Evolutionary conservation across 176 grass and related monocot species (phyloP), one percentile per base, ranked within the genome.

Genomic region (Luzula sylvatica): DNA sequence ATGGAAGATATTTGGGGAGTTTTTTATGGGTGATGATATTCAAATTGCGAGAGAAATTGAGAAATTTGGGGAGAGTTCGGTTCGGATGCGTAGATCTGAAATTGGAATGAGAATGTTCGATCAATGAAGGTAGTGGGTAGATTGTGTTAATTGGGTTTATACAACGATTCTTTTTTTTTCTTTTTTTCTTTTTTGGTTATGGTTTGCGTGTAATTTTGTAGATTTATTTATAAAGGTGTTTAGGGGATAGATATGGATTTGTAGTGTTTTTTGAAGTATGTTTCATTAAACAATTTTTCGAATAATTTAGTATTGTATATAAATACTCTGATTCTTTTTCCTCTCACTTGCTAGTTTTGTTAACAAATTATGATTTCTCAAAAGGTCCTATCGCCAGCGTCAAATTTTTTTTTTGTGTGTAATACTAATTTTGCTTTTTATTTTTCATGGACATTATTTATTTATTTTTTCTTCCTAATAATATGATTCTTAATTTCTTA

Each of bases 1-100:
- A 45, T 42, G 53, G 23, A 94, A 94, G 60, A 72, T 68, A 46
- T 83, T 87, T 55, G 40, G 41, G 1, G 76, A 81, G 61, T 44
- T 78, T 55, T 69, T 87, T 41, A 65, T 52, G 62, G 67, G 82
- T 13, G 72, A 62, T 29, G 82, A 87, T 60, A 83, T 80, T 63
- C 88, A 94, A 66, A 87, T 94, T 35, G 75, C 57, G 46, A 81
- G 72, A 46, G 88, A 87, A 71, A 61, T 74, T 54, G 78, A 94
- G 72, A 87, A 87, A 56, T 48, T 80, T 39, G n/a, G 26, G 11
- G 53, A 60, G 72, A 43, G 73, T 30, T 83, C 38, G 19, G 52
- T 49, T 41, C 56, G 69, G 51, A 19, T 47, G 25, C 42, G 63
- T 20, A 64, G 59, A 26, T 48, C 52, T 11, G 79, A 89, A 70